Conservation (phyloP, 1,139 yeast species). For the Zygosaccharomyces sapae region DNA sequence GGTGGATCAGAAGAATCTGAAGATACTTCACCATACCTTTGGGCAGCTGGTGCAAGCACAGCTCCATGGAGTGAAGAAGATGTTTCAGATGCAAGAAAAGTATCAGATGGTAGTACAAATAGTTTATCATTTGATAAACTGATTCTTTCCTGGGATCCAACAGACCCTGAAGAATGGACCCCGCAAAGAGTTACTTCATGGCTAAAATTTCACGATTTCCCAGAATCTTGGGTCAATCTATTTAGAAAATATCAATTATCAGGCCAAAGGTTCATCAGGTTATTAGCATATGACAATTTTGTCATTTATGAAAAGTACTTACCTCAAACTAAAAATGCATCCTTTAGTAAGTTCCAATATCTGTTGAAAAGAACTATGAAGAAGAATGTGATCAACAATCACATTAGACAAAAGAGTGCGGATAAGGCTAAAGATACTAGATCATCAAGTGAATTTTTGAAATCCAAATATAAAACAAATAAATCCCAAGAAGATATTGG, state of each 20-base stretch:
- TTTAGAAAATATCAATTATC: conserved; percentile 56
- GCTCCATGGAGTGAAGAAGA: conserved; percentile 6
- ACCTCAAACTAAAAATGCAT: conserved; percentile 45
- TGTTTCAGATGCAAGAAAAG: conserved; percentile 22
- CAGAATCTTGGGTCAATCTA: conserved; percentile 64
- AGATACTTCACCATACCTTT: conserved; percentile 5
- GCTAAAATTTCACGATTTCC: conserved; percentile 65
- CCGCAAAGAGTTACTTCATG: conserved; percentile 62
- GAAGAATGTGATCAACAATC: conserved; percentile 35
- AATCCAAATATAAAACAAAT: conserved; percentile 14
- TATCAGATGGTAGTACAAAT: conserved; percentile 33
- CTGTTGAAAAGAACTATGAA: conserved; percentile 47
- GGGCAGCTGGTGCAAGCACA: conserved; percentile 6
- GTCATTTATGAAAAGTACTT: conserved; percentile 47
- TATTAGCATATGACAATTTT: conserved; percentile 63
- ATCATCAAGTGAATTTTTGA: conserved; percentile 29
- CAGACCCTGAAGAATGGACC: conserved; percentile 60
- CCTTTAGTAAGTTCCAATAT: conserved; percentile 54
- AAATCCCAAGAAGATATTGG: conserved; percentile 16
- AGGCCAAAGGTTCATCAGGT: conserved; percentile 61
- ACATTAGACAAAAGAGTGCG: conserved; percentile 21
- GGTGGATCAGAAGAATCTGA: conserved; percentile 8
- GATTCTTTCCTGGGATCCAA: conserved; percentile 42
- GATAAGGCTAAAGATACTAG: conserved; percentile 23
- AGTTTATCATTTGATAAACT: conserved; percentile 31